phyloP scores from a whole-genome alignment of 2,329 filamentous ascomycete species.

The Diaporthe ilicicola region DNA sequence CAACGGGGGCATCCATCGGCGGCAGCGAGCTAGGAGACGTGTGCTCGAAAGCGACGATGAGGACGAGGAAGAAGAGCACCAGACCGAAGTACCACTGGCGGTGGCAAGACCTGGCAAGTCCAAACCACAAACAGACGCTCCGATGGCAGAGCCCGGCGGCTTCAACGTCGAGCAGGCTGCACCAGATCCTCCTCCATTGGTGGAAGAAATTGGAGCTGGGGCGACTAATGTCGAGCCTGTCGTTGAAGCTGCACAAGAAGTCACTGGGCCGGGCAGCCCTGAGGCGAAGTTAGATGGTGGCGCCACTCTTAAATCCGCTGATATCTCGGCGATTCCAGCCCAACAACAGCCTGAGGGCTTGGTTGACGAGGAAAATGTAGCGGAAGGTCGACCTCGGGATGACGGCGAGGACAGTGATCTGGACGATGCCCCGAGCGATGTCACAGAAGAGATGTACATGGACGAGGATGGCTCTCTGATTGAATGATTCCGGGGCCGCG shows the following conservation, averaged over 20 bases:
- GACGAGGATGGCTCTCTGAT: constrained; percentile 43
- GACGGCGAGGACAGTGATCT: constrained; percentile 24
- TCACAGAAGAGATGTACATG: constrained; percentile 43
- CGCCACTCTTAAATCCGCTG: not conserved
- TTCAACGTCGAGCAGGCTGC: constrained; percentile 31
- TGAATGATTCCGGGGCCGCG: too few relatives aligned
- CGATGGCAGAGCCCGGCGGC: constrained; percentile 23
- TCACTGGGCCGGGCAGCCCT: too few relatives aligned
- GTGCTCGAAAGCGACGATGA: constrained; percentile 21
- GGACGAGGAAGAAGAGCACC: not conserved
- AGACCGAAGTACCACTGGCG: too few relatives aligned
- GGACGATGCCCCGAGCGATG: constrained; percentile 37
- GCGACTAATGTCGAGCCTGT: not conserved
- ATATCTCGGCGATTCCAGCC: not conserved
- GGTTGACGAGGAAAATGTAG: not conserved
- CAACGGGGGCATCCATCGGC: not conserved
- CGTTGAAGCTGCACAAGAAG: not conserved
- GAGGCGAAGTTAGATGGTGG: not conserved
- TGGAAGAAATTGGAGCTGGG: not conserved
- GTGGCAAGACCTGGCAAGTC: not conserved
- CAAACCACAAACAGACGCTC: not conserved
- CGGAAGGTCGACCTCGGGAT: not conserved
- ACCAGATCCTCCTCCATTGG: not conserved
- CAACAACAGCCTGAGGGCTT: not conserved
- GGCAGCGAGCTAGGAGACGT: not conserved